Percentiles rank a stretch among this genome's conserved stretches.
Evolutionary conservation across 2,329 filamentous ascomycete species (phyloP).

Genomic region (Colletotrichum coccodes): DNA sequence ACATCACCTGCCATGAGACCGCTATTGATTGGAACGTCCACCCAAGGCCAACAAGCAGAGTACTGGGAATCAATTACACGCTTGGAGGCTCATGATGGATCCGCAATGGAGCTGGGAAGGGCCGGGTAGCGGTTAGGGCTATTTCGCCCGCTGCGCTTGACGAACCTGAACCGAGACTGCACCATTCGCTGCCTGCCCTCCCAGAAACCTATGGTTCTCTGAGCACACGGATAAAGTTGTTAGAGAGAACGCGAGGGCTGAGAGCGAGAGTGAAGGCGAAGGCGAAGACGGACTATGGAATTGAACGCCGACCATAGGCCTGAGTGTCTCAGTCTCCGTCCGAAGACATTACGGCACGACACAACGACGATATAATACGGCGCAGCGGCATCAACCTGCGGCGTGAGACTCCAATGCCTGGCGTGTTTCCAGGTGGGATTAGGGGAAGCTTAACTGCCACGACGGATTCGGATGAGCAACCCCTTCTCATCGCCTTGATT

Average conservation of each 20-base stretch:
- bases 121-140: no score
- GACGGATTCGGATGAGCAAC: constrained; percentile 1
- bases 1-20: not conserved
- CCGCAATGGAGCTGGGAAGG: no score
- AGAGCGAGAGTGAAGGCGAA: not conserved
- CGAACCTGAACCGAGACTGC: no score
- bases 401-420: not conserved
- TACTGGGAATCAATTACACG: no score
- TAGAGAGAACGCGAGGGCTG: not conserved
- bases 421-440: not conserved
- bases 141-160: no score
- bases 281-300: not conserved
- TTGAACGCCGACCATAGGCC: no score
- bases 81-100: no score
- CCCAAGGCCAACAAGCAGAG: no score
- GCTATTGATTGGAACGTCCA: no score
- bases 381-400: not conserved
- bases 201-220: no score
- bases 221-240: not conserved
- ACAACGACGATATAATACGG: not conserved
- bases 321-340: not conserved
- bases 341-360: not conserved
- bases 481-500: not conserved
- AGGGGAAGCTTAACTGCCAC: not conserved
- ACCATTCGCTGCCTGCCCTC: no score